These are phyloP conservation scores for Cnidoscolus chayamansa DNA, from an alignment of 441 rosid genomes.

Conservation along the genomic window DNA sequence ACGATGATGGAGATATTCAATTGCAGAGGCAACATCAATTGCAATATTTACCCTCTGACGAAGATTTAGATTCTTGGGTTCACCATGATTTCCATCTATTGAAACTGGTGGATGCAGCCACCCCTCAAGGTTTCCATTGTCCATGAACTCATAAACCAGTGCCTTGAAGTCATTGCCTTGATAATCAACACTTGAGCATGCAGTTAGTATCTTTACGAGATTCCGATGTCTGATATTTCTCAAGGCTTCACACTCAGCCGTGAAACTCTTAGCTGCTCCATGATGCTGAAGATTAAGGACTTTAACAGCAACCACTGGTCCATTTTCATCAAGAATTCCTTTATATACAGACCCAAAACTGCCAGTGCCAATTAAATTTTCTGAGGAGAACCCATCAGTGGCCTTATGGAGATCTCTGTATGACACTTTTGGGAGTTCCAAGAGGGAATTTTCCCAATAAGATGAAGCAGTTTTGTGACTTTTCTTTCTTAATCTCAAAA, in stretches of 20 bases:
- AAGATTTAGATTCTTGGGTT: not conserved
- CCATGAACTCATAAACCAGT: not conserved
- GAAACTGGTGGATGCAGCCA: not conserved
- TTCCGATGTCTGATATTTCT: constrained; percentile 5
- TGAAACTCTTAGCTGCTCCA: not conserved
- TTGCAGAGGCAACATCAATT: not conserved
- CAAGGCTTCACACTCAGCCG: not conserved
- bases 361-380: constrained; percentile 26
- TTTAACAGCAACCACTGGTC: not conserved
- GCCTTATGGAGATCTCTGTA: constrained; percentile 13
- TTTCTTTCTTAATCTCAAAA: not conserved
- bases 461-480: not conserved
- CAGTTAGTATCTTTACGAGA: constrained; percentile 3
- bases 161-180: constrained; percentile 1
- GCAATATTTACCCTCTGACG: not conserved
- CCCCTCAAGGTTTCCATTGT: not conserved
- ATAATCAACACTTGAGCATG: constrained; percentile 4
- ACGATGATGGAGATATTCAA: constrained; percentile 1
- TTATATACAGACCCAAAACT: constrained; percentile 29
- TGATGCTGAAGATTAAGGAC: not conserved
- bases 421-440: not conserved
- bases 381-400: constrained; percentile 21
- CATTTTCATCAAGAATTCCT: constrained; percentile 13
- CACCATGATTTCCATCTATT: not conserved
- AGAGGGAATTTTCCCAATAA: not conserved